These are phyloP conservation scores for Trichosanthes cucumerina DNA, from an alignment of 306 rosid genomes.

Conservation along the genomic window DNA sequence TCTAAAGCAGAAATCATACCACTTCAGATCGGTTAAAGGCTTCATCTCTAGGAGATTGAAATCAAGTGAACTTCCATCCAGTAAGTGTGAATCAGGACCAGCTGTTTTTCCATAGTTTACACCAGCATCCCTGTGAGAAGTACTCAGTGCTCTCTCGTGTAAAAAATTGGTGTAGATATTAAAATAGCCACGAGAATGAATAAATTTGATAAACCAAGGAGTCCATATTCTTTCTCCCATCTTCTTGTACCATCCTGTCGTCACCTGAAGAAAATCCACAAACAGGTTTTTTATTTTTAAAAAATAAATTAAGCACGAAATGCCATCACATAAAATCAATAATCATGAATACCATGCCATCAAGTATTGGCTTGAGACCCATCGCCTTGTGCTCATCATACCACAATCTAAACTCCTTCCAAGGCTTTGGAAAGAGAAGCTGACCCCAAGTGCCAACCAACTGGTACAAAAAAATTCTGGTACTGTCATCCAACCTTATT, in stretches of 20 bases:
- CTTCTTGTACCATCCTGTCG: slow-evolving; percentile 87
- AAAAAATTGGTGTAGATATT: slow-evolving; percentile 72
- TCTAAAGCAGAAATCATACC: slow-evolving; percentile 94
- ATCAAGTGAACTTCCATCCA: slow-evolving; percentile 54
- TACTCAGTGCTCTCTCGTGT: slow-evolving; percentile 73
- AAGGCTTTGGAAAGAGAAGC: slow-evolving; percentile 90
- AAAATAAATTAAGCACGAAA: slow-evolving; percentile 11
- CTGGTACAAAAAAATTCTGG: slow-evolving; percentile 68
- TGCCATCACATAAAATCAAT: not conserved
- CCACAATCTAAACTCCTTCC: slow-evolving; percentile 99
- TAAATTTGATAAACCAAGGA: slow-evolving; percentile 93
- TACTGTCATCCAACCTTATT: slow-evolving; percentile 43
- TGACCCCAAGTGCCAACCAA: slow-evolving; percentile 99
- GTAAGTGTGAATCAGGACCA: slow-evolving; percentile 81
- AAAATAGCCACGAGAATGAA: slow-evolving; percentile 71
- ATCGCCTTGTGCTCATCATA: slow-evolving; percentile 71
- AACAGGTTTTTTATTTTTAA: slow-evolving; percentile 10
- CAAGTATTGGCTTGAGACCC: slow-evolving; percentile 63
- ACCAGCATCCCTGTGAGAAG: slow-evolving; percentile 95
- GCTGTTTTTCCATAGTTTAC: slow-evolving; percentile 91
- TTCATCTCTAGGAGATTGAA: slow-evolving; percentile 52
- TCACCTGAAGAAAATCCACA: slow-evolving; percentile 47
- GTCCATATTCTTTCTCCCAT: slow-evolving; percentile 97
- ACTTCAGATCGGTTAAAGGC: slow-evolving; percentile 55
- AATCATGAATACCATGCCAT: slow-evolving; percentile 60